Base-by-base conservation (phyloP, 2,329 filamentous ascomycete genomes). In the Talaromyces sp. region DNA sequence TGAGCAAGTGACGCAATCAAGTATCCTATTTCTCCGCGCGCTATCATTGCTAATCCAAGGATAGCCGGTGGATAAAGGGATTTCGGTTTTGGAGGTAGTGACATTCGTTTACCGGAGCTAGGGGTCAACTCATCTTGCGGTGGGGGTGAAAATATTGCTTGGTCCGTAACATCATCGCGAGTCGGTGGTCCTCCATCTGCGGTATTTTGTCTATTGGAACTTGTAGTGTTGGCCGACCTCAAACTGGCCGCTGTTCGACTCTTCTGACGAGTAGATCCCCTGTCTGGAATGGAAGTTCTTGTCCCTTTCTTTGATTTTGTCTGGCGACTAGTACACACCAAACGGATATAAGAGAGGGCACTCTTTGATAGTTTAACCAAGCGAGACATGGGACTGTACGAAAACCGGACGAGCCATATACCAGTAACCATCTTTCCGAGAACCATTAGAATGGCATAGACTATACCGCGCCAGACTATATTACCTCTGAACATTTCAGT, bases 21-120 rank as follows among this genome's bases (percentile, higher is more conserved):
- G 61, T 91, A 91, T 0, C 89, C 88, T 35, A 93, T 89, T 68
- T 94, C 89, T 0, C 89, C 89, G n/a, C 89, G 79, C 0, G 89
- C 84, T 0, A 88, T 82, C 89, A 93, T 93, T 2, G 83, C 83
- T 17, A 81, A 76, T 0, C 85, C 85, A 0, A 92, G 73, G 2
- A 92, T 84, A 0, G 81, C 77, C 0, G 84, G 80, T 0, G 88
- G 87, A 61, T 90, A 87, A 1, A 89, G 73, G 0, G 87, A 90
- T 2, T 80, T 70, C 0, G 84, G 82, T 50, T 81, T 83, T 0
- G 73, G 66, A 5, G 73, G 67, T 1, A 62, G 51, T 9, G 40
- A 39, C 5, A 31, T 9, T 5, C 66, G 31, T 13, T 17, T 31
- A 36, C 22, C 19, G 11, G n/a, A 57, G 22, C 55, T 63, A 2